phyloP scores from a whole-genome alignment of 805 yeast species.

The Schizosaccharomyces osmophilus region DNA sequence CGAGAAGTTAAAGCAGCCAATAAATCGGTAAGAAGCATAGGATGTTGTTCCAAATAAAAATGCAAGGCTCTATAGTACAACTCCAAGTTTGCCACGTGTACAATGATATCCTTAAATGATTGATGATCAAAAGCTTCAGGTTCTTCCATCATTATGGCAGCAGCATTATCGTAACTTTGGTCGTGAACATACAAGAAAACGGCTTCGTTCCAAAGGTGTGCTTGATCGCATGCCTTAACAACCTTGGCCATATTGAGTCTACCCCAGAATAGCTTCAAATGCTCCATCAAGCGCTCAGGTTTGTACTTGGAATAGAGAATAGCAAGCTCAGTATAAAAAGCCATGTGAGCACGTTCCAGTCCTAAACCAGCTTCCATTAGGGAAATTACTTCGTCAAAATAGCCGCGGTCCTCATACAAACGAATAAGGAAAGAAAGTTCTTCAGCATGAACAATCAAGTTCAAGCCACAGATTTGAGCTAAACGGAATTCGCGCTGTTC shows the following conservation, averaged over 20 bases:
- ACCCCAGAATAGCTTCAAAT: slow-evolving; percentile 91
- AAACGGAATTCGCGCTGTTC: slow-evolving; percentile 83
- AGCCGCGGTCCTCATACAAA: slow-evolving; percentile 72
- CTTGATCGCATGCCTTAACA: slow-evolving; percentile 72
- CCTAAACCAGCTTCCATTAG: slow-evolving; percentile 89
- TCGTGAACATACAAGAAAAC: slow-evolving; percentile 92
- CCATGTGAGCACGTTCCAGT: slow-evolving; percentile 97
- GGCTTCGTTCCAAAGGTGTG: slow-evolving; percentile 89
- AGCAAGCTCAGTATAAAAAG: slow-evolving; percentile 94
- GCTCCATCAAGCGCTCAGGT: slow-evolving; percentile 83
- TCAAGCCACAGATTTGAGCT: slow-evolving; percentile 96
- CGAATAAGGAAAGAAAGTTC: slow-evolving; percentile 74
- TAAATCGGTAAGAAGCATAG: slow-evolving; percentile 68
- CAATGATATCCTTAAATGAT: slow-evolving; percentile 81
- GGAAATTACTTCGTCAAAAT: slow-evolving; percentile 73
- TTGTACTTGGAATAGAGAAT: slow-evolving; percentile 70
- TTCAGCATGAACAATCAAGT: slow-evolving; percentile 89
- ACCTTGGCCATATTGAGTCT: slow-evolving; percentile 95
- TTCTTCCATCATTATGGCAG: slow-evolving; percentile 85
- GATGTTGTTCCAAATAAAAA: slow-evolving; percentile 80
- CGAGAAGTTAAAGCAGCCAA: slow-evolving; percentile 66
- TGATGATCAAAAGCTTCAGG: slow-evolving; percentile 81
- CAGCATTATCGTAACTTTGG: slow-evolving; percentile 98
- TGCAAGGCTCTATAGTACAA: slow-evolving; percentile 91
- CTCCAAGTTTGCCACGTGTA: slow-evolving; percentile 86